Evolutionary conservation across 2,329 filamentous ascomycete genomes (phyloP).

Genomic region (Apiospora arundinis): DNA sequence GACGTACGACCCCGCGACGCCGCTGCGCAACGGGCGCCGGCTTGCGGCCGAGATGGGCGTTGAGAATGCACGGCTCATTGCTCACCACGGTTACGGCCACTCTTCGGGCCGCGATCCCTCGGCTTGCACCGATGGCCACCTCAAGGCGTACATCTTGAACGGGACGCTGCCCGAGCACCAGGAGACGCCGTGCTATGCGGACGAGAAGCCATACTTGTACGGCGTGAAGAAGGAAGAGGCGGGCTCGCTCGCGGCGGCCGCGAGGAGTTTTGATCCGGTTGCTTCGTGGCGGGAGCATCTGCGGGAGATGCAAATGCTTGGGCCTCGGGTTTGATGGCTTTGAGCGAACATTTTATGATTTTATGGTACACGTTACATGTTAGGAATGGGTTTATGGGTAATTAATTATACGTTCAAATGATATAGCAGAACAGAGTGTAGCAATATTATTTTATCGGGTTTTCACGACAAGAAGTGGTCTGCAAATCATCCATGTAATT

Average conservation of each 20-base stretch:
- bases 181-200: slow-evolving; percentile 53
- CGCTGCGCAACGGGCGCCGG: slow-evolving; percentile 53
- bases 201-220: slow-evolving; percentile 56
- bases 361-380: neutral
- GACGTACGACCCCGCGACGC: slow-evolving; percentile 57
- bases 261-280: slow-evolving; percentile 26
- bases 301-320: slow-evolving; percentile 21
- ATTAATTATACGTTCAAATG: neutral
- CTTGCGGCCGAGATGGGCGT: slow-evolving; percentile 52
- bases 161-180: slow-evolving; percentile 47
- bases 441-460: neutral
- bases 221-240: slow-evolving; percentile 33
- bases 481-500: too few species aligned
- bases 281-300: slow-evolving; percentile 36
- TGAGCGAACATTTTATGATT: neutral
- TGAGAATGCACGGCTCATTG: slow-evolving; percentile 53
- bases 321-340: neutral
- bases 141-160: slow-evolving; percentile 47
- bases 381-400: neutral
- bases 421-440: neutral
- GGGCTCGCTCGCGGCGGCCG: neutral
- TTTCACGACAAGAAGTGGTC: neutral
- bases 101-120: slow-evolving; percentile 50
- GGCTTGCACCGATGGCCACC: slow-evolving; percentile 51
- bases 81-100: slow-evolving; percentile 58